Evolutionary conservation across 1,139 yeast species (phyloP).

Genomic region (Blastobotrys proliferans): DNA sequence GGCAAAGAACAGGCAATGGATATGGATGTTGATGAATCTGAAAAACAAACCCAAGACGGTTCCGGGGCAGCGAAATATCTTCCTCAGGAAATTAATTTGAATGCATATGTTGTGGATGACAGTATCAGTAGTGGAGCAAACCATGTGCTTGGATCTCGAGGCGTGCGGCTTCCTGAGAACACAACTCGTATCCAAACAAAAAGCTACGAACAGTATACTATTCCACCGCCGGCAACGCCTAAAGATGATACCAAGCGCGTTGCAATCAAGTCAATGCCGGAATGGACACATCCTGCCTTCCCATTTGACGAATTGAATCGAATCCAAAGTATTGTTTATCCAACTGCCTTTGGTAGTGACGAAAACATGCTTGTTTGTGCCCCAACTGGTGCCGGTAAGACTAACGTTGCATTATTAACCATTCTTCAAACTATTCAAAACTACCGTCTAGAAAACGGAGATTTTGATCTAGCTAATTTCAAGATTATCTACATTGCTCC

Average conservation of each 20-base stretch:
- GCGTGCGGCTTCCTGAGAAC: slow-evolving; percentile 74
- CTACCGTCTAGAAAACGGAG: slow-evolving; percentile 43
- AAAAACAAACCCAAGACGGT: neutral
- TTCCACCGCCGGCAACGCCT: slow-evolving; percentile 68
- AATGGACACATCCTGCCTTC: slow-evolving; percentile 78
- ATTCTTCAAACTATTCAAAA: slow-evolving; percentile 60
- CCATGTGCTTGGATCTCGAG: slow-evolving; percentile 60
- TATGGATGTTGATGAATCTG: slow-evolving; percentile 19
- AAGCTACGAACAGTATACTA: slow-evolving; percentile 78
- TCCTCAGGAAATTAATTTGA: slow-evolving; percentile 63
- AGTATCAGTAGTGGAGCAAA: too few species aligned
- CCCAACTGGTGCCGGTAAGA: slow-evolving; percentile 98
- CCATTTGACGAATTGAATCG: slow-evolving; percentile 57
- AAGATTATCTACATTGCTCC: slow-evolving; percentile 93
- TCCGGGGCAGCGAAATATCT: slow-evolving; percentile 13
- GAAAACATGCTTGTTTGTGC: slow-evolving; percentile 83
- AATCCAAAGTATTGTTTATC: slow-evolving; percentile 79
- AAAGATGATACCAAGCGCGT: slow-evolving; percentile 50
- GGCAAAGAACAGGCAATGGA: slow-evolving; percentile 29
- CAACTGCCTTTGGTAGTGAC: slow-evolving; percentile 67
- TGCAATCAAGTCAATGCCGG: slow-evolving; percentile 61
- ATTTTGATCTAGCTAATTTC: slow-evolving; percentile 53
- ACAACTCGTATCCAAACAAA: slow-evolving; percentile 72
- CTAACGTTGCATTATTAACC: slow-evolving; percentile 87
- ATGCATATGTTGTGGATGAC: slow-evolving; percentile 61